Percentiles rank a stretch among this genome's conserved stretches.
Conservation (phyloP, 805 yeast species). For the Yueomyces sinensis region DNA sequence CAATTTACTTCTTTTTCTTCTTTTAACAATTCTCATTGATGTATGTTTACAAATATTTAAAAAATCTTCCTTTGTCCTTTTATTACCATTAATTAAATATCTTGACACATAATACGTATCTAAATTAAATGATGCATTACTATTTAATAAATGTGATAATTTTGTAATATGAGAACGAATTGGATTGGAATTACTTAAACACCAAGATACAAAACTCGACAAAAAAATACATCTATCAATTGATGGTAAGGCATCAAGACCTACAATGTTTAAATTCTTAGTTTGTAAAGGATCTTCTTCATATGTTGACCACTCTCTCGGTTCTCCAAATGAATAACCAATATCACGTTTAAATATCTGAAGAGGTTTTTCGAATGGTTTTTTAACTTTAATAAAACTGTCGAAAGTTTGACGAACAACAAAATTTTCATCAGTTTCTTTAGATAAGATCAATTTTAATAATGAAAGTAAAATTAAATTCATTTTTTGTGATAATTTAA, state of each 20-base stretch:
- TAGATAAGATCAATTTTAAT: conserved; percentile 9
- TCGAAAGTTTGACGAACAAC: not conserved
- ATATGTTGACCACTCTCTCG: conserved; percentile 12
- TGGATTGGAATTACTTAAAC: conserved; percentile 9
- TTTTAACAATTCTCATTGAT: conserved; percentile 9
- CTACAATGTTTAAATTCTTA: conserved; percentile 8
- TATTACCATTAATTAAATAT: conserved; percentile 10
- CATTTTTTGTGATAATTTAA: conserved; percentile 11
- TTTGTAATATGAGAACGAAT: conserved; percentile 13
- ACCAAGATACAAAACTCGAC: conserved; percentile 11
- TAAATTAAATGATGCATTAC: conserved; percentile 13
- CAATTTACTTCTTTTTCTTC: conserved; percentile 3
- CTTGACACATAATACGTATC: conserved; percentile 16
- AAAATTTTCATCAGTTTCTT: conserved; percentile 2
- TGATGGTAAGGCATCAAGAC: conserved; percentile 10
- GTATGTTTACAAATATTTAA: conserved; percentile 9
- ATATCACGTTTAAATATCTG: conserved; percentile 6
- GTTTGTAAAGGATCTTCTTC: conserved; percentile 12
- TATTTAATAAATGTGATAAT: conserved; percentile 13
- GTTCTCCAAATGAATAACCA: conserved; percentile 12
- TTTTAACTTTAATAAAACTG: conserved; percentile 1
- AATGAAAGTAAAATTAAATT: conserved; percentile 12
- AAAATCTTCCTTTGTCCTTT: conserved; percentile 7
- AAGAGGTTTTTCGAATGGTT: conserved; percentile 4
- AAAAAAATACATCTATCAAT: conserved; percentile 9